Conservation (phyloP, 495 filamentous ascomycete species). For the Mycothermus thermophilus region DNA sequence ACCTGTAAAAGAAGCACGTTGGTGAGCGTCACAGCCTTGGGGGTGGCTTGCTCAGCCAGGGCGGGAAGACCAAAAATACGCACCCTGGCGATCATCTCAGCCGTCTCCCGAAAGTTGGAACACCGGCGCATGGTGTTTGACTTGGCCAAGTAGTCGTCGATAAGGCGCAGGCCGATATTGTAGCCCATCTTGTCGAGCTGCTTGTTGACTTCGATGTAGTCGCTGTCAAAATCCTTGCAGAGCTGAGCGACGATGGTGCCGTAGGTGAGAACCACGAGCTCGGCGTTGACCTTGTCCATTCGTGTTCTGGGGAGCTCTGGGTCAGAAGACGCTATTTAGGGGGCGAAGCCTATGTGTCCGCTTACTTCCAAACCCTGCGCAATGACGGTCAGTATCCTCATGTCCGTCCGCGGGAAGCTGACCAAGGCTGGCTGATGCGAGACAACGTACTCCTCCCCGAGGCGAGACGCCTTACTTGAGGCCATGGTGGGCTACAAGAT, state of each 20-base stretch:
- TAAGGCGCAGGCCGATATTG: constrained; percentile 90
- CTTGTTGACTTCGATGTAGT: constrained; percentile 90
- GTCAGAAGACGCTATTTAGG: too few relatives aligned
- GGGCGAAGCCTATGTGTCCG: constrained; percentile 8
- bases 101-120: constrained; percentile 85
- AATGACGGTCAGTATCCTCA: neutral
- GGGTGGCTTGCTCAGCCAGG: too few relatives aligned
- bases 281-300: constrained; percentile 65
- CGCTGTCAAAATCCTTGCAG: constrained; percentile 84
- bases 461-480: constrained; percentile 74
- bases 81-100: constrained; percentile 93
- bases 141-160: constrained; percentile 96
- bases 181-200: constrained; percentile 98
- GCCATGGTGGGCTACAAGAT: constrained; percentile 61
- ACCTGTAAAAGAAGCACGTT: constrained; percentile 40
- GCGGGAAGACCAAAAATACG: neutral
- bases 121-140: constrained; percentile 71
- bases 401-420: neutral
- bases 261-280: constrained; percentile 93
- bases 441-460: constrained; percentile 86
- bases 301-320: constrained; percentile 37
- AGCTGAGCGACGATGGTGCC: constrained; percentile 94
- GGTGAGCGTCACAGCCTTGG: too few relatives aligned
- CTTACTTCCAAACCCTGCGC: constrained; percentile 92
- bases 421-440: constrained; percentile 1